Evolutionary conservation across 768 basidiomycete genomes (phyloP).

Genomic region (Paxillus rubicundulus): DNA sequence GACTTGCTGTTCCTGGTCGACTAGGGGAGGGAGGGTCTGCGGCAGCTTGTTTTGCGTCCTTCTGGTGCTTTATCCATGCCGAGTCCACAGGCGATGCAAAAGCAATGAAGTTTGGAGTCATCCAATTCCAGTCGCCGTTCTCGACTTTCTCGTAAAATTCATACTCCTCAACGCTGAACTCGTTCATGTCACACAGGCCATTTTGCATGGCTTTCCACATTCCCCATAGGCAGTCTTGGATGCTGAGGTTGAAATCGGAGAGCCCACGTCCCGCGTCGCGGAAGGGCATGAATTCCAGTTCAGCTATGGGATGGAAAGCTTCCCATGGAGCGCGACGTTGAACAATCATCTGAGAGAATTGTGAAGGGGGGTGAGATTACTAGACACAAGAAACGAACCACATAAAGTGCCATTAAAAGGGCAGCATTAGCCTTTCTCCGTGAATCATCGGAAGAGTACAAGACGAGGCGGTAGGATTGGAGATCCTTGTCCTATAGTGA

Average conservation of each 20-base stretch:
- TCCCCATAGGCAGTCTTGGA: conserved; percentile 90
- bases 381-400: conserved; percentile 51
- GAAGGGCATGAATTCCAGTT: conserved; percentile 92
- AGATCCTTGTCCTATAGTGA: conserved; percentile 67
- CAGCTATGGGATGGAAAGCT: conserved; percentile 90
- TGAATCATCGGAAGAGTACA: conserved; percentile 87
- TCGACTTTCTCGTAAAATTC: conserved; percentile 95
- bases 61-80: conserved; percentile 74
- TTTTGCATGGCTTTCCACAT: conserved; percentile 91
- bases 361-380: conserved; percentile 16
- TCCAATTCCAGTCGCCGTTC: conserved; percentile 95
- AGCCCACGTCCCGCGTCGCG: conserved; percentile 92
- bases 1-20: conserved; percentile 24
- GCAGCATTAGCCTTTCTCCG: conserved; percentile 91
- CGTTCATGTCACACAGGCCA: conserved; percentile 89
- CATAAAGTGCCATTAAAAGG: conserved; percentile 88
- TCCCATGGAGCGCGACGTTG: conserved; percentile 88
- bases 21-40: conserved; percentile 25
- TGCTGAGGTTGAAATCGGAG: conserved; percentile 89
- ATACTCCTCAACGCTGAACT: conserved; percentile 91
- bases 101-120: conserved; percentile 88
- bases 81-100: conserved; percentile 90
- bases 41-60: conserved; percentile 50
- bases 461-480: conserved; percentile 68
- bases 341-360: conserved; percentile 76